A percentile compares a stretch with the other conserved stretches of the same genome.
Evolutionary conservation across 306 rosid species (phyloP).

Genomic region (Castanospermum australe): DNA sequence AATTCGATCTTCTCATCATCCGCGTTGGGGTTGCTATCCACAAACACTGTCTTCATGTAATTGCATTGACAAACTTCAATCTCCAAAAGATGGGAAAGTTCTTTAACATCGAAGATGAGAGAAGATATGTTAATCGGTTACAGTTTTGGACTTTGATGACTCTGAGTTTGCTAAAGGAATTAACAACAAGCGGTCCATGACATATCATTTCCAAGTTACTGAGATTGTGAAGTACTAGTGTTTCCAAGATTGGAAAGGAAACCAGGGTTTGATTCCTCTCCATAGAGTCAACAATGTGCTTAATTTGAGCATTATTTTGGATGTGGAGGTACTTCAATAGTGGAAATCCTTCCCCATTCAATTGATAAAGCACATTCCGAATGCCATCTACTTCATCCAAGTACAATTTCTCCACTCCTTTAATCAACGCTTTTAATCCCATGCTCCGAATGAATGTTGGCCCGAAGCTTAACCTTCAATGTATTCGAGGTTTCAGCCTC

Average conservation of each 20-base stretch:
- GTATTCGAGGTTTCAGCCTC: neutral
- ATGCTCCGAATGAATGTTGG: conserved; percentile 1
- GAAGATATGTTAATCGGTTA: neutral
- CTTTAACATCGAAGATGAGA: neutral
- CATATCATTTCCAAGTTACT: neutral
- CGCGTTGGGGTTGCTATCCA: neutral
- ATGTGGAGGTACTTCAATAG: conserved; percentile 22
- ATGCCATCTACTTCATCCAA: conserved; percentile 24
- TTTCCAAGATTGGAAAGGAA: neutral
- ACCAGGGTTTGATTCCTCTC: neutral
- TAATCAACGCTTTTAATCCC: conserved; percentile 20
- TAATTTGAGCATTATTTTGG: neutral
- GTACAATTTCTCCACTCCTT: conserved; percentile 24
- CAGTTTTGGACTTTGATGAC: neutral
- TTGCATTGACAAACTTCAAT: neutral
- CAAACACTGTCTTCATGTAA: neutral
- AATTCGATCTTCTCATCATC: neutral
- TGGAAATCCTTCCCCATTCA: conserved; percentile 4
- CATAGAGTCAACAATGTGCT: neutral
- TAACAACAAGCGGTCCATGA: neutral
- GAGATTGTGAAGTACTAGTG: neutral
- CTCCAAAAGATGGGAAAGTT: neutral
- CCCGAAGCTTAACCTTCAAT: conserved; percentile 21
- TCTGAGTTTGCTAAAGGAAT: neutral
- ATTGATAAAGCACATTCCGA: neutral